Conservation (phyloP, 306 rosid genomes). For the Benincasa hispida region DNA sequence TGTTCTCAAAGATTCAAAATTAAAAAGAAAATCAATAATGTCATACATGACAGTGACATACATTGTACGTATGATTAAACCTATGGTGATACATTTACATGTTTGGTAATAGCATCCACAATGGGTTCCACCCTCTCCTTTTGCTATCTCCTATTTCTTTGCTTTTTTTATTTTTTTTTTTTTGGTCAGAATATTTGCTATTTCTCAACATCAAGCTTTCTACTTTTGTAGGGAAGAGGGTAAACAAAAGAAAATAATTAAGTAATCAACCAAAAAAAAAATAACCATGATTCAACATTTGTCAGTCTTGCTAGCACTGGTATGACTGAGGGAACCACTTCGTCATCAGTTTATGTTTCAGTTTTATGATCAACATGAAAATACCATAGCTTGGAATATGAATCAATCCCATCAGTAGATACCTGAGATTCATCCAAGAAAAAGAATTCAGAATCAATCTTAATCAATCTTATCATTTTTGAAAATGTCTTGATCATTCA, state of each 20-base stretch:
- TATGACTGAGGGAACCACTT: conserved; percentile 22
- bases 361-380: conserved; percentile 13
- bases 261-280: background rate
- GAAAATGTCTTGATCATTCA: too few species aligned
- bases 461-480: too few species aligned
- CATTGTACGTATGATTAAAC: background rate
- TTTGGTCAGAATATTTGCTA: background rate
- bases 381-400: conserved; percentile 34
- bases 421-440: conserved; percentile 20
- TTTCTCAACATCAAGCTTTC: background rate
- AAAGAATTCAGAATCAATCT: background rate
- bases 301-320: conserved; percentile 3
- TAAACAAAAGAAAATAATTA: background rate
- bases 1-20: background rate
- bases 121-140: background rate
- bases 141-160: background rate
- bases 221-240: background rate
- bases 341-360: conserved; percentile 14
- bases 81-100: background rate
- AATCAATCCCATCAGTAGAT: conserved; percentile 22
- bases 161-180: background rate
- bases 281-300: background rate
- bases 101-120: background rate
- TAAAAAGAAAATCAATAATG: background rate
- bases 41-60: background rate